phyloP scores from a whole-genome alignment of 2,329 filamentous ascomycete genomes.

The Ceratocystis alfenasii region DNA sequence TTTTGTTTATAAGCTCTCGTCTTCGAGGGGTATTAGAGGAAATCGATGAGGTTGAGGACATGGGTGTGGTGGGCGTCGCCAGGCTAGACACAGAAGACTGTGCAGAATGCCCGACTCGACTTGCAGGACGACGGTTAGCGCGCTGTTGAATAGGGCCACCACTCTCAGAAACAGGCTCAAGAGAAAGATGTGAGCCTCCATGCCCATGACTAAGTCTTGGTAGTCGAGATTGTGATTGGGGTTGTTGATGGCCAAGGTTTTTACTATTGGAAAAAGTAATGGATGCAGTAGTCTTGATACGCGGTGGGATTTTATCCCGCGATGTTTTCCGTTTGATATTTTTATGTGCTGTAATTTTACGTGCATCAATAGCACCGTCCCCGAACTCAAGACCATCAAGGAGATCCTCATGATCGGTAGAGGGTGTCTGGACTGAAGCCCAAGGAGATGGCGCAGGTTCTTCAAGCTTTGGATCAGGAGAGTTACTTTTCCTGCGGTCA shows the following conservation, averaged over 20 bases:
- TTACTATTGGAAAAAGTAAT: constrained; percentile 78
- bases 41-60: constrained; percentile 38
- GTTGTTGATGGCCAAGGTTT: constrained; percentile 32
- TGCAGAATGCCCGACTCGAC: constrained; percentile 54
- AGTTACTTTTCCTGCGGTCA: constrained; percentile 52
- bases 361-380: constrained; percentile 63
- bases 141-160: constrained; percentile 55
- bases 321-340: constrained; percentile 79
- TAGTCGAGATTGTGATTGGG: constrained; percentile 50
- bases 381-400: constrained; percentile 78
- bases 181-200: constrained; percentile 58
- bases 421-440: constrained; percentile 24
- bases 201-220: constrained; percentile 55
- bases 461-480: constrained; percentile 35
- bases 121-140: constrained; percentile 50
- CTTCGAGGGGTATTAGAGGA: constrained; percentile 44
- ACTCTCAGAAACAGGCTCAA: constrained; percentile 90
- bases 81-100: constrained; percentile 58
- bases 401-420: constrained; percentile 59
- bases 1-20: constrained; percentile 45
- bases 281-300: constrained; percentile 65
- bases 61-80: constrained; percentile 47
- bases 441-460: constrained; percentile 22
- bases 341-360: constrained; percentile 73
- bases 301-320: constrained; percentile 55